Percentiles rank a stretch among this genome's conserved stretches.
These are phyloP conservation scores for Penicillium vulpinum DNA, from an alignment of 2,329 filamentous ascomycete genomes.

Conservation along the genomic window DNA sequence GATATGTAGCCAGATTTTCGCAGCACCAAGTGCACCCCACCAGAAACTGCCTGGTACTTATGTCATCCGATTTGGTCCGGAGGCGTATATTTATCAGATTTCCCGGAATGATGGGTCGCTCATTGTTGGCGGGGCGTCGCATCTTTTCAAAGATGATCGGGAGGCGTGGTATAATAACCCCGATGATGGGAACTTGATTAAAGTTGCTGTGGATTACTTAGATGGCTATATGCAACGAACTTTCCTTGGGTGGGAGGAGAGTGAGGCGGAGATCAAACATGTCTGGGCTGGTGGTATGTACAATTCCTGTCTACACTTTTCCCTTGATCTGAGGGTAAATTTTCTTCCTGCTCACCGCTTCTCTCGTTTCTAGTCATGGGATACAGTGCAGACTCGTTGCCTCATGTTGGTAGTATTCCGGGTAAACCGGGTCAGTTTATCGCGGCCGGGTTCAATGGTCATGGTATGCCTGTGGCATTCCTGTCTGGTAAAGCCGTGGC, in stretches of 20 bases:
- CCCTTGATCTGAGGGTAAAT: not conserved
- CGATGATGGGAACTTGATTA: slow-evolving; percentile 52
- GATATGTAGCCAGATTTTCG: slow-evolving; percentile 35
- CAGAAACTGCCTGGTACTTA: slow-evolving; percentile 51
- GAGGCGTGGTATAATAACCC: slow-evolving; percentile 47
- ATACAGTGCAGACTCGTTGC: slow-evolving; percentile 51
- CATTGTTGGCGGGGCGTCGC: slow-evolving; percentile 63
- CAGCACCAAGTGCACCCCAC: slow-evolving; percentile 21
- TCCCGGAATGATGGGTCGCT: slow-evolving; percentile 55
- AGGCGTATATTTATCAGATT: slow-evolving; percentile 62
- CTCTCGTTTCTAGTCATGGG: slow-evolving; percentile 48
- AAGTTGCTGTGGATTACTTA: slow-evolving; percentile 42
- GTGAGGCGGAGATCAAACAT: slow-evolving; percentile 26
- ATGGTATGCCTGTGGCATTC: slow-evolving; percentile 66
- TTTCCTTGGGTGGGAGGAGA: slow-evolving; percentile 39
- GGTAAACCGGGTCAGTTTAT: slow-evolving; percentile 54
- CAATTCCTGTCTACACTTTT: not conserved
- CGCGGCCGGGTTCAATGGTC: slow-evolving; percentile 63
- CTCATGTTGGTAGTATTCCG: slow-evolving; percentile 55
- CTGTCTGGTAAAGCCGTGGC: slow-evolving; percentile 60
- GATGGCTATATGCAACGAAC: slow-evolving; percentile 38
- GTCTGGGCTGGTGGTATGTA: slow-evolving; percentile 35
- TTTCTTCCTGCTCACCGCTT: not conserved
- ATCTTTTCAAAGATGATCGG: slow-evolving; percentile 34
- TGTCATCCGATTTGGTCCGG: slow-evolving; percentile 56